phyloP scores from a whole-genome alignment of 106 monocot genomes.

The Xerophyta viscosa region DNA sequence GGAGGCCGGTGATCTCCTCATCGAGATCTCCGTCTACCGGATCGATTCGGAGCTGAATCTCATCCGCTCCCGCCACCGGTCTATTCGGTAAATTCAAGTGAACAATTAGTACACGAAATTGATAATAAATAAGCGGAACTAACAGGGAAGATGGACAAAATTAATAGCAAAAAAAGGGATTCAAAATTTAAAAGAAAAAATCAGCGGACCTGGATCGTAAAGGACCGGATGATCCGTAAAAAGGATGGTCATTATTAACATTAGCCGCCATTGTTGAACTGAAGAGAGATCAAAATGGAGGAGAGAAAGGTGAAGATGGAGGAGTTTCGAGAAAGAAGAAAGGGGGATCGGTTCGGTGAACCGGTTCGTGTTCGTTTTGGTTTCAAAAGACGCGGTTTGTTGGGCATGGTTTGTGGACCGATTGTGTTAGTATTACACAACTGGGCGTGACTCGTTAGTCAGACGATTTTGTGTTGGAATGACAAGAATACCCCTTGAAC shows the following conservation, averaged over 20 bases:
- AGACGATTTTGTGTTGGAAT: too few relatives aligned
- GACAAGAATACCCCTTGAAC: too few relatives aligned
- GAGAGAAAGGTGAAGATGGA: too few relatives aligned
- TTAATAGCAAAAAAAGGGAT: background rate
- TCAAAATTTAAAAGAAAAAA: background rate
- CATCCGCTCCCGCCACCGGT: slow-evolving; percentile 27
- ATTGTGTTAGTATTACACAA: too few relatives aligned
- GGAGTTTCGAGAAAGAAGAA: too few relatives aligned
- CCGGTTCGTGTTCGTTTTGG: background rate
- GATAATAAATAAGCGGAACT: background rate
- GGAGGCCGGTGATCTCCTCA: slow-evolving; percentile 57
- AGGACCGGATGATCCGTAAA: slow-evolving; percentile 27
- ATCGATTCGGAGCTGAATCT: slow-evolving; percentile 75
- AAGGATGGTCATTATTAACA: slow-evolving; percentile 27
- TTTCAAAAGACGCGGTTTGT: too few relatives aligned
- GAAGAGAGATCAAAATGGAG: background rate
- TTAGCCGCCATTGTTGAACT: slow-evolving; percentile 28
- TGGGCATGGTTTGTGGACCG: too few relatives aligned
- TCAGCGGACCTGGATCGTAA: slow-evolving; percentile 43
- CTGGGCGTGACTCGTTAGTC: too few relatives aligned
- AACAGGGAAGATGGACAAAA: background rate
- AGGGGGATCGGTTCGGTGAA: too few relatives aligned
- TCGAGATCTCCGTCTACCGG: slow-evolving; percentile 69
- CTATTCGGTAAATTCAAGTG: slow-evolving; percentile 26
- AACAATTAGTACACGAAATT: slow-evolving; percentile 13